Percentiles rank a stretch among this genome's conserved stretches.
phyloP scores from a whole-genome alignment of 352 stramenopile species.

The Globisporangium orthogonon region DNA sequence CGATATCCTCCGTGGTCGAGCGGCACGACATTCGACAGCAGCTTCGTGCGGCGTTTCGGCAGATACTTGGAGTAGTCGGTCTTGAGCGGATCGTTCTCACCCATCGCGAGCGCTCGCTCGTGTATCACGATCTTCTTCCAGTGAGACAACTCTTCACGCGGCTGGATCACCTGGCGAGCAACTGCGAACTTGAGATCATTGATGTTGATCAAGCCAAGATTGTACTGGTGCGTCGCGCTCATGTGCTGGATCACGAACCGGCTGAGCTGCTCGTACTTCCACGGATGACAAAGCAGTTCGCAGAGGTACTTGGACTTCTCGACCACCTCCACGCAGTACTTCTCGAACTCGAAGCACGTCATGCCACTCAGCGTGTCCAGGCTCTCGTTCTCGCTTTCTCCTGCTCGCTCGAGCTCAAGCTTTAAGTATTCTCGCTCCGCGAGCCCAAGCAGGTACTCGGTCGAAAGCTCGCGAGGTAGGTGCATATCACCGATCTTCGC shows the following conservation, averaged over 20 bases:
- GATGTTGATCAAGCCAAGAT: conserved; percentile 82
- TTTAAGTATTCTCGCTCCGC: conserved; percentile 64
- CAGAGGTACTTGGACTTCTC: conserved; percentile 66
- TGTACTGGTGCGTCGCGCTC: conserved; percentile 79
- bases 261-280: conserved; percentile 76
- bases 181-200: conserved; percentile 86
- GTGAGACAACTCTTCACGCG: conserved; percentile 45
- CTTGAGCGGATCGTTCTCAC: conserved; percentile 89
- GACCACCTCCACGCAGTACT: conserved; percentile 44
- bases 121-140: conserved; percentile 80
- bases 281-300: conserved; percentile 51
- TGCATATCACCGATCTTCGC: conserved; percentile 52
- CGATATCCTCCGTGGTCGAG: conserved; percentile 85
- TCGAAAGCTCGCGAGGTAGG: conserved; percentile 26
- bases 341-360: conserved; percentile 76
- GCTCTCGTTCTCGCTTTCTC: not conserved
- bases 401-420: conserved; percentile 22
- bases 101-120: conserved; percentile 85
- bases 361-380: conserved; percentile 28
- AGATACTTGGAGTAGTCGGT: conserved; percentile 92
- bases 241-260: conserved; percentile 85
- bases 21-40: conserved; percentile 83
- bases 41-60: conserved; percentile 47
- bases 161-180: conserved; percentile 39
- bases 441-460: conserved; percentile 30